Base-by-base conservation (phyloP, 352 stramenopile genomes). In the Pythium diclinum region DNA sequence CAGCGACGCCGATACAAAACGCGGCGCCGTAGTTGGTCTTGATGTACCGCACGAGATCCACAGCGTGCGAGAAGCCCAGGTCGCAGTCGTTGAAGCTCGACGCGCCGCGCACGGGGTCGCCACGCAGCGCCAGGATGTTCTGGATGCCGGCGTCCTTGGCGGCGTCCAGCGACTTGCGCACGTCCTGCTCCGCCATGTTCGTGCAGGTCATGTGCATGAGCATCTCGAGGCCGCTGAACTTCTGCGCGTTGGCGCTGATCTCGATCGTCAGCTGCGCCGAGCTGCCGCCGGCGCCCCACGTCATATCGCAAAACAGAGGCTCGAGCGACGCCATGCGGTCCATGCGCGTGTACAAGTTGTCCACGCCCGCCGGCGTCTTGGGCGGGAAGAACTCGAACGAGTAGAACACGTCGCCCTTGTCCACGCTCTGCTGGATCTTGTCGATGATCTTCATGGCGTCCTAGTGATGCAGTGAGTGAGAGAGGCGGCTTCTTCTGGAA, bases 301-400 rank as follows among this genome's bases (percentile, higher is more conserved):
- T 99, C 82, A 99, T 98, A 75, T 99, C 97, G 21, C 94, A 97
- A 76, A 99, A 99, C 8, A 99, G 84, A 49, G 96, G 97, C 66
- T 97, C 89, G 51, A 97, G 76, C 57, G 80, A 75, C 25, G 89
- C 92, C 96, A 99, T 99, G 59, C 95, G 86, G 58, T 98, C 94
- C 84, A 99, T 98, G 49, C 97, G 91, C 63, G 94, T 92, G 73
- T 98, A 96, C 48, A 99, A 86, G 74, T 99, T 99, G 74, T 98
- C 92, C 21, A 99, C 88, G 52, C 95, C 97, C 11, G 94, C 90
- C 38, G 97, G 83, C 17, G 96, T 99, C 63, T 97, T 97, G 52
- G 97, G 97, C 42, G 97, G 97, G 84, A 99, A 99, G 78, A 98
- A 99, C 83, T 99, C 97, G 65, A 99, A 97, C 56, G 96, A 99